Conservation (phyloP, 176 grass and related monocot genomes). For the Luzula sylvatica region DNA sequence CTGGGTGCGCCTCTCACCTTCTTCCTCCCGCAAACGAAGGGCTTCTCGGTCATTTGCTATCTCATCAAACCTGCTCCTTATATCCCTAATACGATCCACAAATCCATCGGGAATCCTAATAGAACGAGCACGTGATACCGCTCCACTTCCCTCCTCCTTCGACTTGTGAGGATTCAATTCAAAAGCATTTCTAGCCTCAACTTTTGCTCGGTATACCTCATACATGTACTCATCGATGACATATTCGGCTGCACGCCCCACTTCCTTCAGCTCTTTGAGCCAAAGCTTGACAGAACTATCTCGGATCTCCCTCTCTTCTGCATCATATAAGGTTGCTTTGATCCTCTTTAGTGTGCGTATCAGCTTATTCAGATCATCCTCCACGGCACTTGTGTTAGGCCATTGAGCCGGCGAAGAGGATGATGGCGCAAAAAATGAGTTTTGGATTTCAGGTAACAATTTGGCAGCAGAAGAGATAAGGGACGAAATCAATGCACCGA, state of each 20-base stretch:
- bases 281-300: slow-evolving; percentile 8
- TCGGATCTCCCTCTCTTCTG: slow-evolving; percentile 14
- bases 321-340: slow-evolving; percentile 9
- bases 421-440: neutral
- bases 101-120: slow-evolving; percentile 2
- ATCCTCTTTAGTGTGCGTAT: slow-evolving; percentile 14
- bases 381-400: neutral
- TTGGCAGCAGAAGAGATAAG: neutral
- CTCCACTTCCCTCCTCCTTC: neutral
- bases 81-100: neutral
- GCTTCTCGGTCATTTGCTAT: neutral
- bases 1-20: neutral
- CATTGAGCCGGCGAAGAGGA: slow-evolving; percentile 1
- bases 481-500: neutral
- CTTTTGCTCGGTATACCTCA: neutral
- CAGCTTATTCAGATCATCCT: slow-evolving; percentile 7
- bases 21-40: neutral
- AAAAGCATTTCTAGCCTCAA: neutral
- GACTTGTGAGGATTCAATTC: neutral
- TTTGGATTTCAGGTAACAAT: neutral
- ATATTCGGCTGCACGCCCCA: slow-evolving; percentile 5
- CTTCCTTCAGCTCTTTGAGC: slow-evolving; percentile 20
- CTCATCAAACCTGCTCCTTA: slow-evolving; percentile 6
- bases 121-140: neutral
- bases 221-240: slow-evolving; percentile 14